Evolutionary conservation across 164 flowering plant species (phyloP).

Genomic region (Liriodendron chinense): DNA sequence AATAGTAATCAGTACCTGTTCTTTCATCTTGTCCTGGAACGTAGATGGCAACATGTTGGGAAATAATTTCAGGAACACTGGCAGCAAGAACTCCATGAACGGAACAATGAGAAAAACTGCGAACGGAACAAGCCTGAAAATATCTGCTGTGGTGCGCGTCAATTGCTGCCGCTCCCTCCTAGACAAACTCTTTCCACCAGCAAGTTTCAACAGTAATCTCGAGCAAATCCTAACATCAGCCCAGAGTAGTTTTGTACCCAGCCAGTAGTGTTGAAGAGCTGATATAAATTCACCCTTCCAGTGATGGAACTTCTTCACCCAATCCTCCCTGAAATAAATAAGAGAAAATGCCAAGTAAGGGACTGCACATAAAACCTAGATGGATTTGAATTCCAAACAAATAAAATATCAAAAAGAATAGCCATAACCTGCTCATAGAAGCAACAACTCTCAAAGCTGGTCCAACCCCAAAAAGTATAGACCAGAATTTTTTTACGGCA

Average conservation of each 20-base stretch:
- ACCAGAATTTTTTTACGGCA: constrained; percentile 41
- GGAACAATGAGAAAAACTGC: constrained; percentile 89
- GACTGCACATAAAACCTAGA: not conserved
- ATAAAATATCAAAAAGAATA: not conserved
- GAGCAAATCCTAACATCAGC: constrained; percentile 77
- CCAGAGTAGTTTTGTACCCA: constrained; percentile 80
- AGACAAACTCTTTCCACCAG: constrained; percentile 80
- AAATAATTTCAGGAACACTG: constrained; percentile 82
- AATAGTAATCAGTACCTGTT: constrained; percentile 54
- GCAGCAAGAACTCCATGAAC: constrained; percentile 90
- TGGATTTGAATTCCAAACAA: not conserved
- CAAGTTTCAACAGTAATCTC: constrained; percentile 69
- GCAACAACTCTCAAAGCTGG: constrained; percentile 68
- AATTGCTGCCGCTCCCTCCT: constrained; percentile 91
- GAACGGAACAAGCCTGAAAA: constrained; percentile 88
- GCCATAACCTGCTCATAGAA: constrained; percentile 66
- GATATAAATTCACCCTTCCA: constrained; percentile 76
- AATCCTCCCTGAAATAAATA: constrained; percentile 59
- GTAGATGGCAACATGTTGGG: constrained; percentile 98
- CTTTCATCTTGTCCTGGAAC: constrained; percentile 95
- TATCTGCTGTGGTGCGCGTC: constrained; percentile 87
- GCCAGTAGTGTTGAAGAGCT: constrained; percentile 83
- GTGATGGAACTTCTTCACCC: constrained; percentile 72
- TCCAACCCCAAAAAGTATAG: constrained; percentile 56
- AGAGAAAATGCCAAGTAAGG: not conserved